Evolutionary conservation across 2,329 filamentous ascomycete genomes (phyloP).

Genomic region (Fusarium multiceps): DNA sequence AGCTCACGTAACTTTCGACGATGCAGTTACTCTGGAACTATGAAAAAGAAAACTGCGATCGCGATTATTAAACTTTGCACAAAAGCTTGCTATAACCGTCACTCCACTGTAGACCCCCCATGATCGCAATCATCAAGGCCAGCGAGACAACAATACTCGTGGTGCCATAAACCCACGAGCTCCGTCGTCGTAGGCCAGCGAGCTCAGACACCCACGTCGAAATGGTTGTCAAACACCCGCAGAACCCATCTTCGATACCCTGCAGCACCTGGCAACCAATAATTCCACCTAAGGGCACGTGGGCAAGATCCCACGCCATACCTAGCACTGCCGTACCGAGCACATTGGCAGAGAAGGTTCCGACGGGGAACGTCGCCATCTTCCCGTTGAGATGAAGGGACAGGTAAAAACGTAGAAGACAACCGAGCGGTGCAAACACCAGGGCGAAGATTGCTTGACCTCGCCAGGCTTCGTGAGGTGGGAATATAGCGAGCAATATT

Average conservation of each 20-base stretch:
- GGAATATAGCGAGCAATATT: slow-evolving; percentile 76
- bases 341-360: slow-evolving; percentile 87
- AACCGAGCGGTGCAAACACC: slow-evolving; percentile 85
- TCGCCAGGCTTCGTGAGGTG: slow-evolving; percentile 80
- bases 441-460: slow-evolving; percentile 79
- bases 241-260: slow-evolving; percentile 75
- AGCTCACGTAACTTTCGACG: neutral
- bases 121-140: slow-evolving; percentile 72
- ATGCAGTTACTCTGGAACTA: neutral
- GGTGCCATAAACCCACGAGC: slow-evolving; percentile 75
- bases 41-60: neutral
- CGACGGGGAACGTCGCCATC: slow-evolving; percentile 77
- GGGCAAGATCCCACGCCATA: slow-evolving; percentile 83
- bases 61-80: slow-evolving; percentile 23
- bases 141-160: slow-evolving; percentile 70
- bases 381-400: slow-evolving; percentile 77
- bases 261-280: slow-evolving; percentile 76
- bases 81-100: slow-evolving; percentile 59
- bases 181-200: slow-evolving; percentile 60
- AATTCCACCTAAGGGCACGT: slow-evolving; percentile 66
- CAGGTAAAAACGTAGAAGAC: slow-evolving; percentile 78
- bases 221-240: slow-evolving; percentile 73
- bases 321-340: slow-evolving; percentile 79
- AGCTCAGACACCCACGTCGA: slow-evolving; percentile 75
- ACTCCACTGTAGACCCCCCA: slow-evolving; percentile 81